Conservation (phyloP, 2,329 filamentous ascomycete species). For the Pseudocercospora crystallina region DNA sequence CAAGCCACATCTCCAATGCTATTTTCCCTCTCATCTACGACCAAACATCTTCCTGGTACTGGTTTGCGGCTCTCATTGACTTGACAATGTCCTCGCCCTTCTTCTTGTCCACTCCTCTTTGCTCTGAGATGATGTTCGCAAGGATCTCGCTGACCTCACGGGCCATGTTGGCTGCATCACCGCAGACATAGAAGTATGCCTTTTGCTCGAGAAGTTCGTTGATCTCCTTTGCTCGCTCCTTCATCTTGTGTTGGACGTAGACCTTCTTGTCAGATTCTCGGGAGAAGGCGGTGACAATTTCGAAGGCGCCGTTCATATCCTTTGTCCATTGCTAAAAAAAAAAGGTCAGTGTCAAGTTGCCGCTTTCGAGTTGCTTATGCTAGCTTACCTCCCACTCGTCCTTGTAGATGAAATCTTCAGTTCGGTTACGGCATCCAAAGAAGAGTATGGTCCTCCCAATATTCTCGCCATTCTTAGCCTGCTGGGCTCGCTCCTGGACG, state of each 20-base stretch:
- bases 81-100: constrained; percentile 97
- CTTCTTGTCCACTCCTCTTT: constrained; percentile 75
- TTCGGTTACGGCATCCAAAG: constrained; percentile 84
- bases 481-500: constrained; percentile 85
- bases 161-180: constrained; percentile 85
- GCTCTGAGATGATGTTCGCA: constrained; percentile 79
- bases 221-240: constrained; percentile 78
- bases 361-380: not conserved
- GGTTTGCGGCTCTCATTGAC: constrained; percentile 89
- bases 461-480: constrained; percentile 73
- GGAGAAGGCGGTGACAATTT: constrained; percentile 93
- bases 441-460: constrained; percentile 89
- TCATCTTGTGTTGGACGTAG: constrained; percentile 91
- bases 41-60: constrained; percentile 86
- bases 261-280: constrained; percentile 83
- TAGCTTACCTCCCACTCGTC: constrained; percentile 84
- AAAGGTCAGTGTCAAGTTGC: constrained; percentile 11
- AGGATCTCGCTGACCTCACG: constrained; percentile 65
- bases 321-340: constrained; percentile 71
- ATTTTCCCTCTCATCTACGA: constrained; percentile 44
- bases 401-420: constrained; percentile 91
- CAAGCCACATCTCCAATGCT: not conserved
- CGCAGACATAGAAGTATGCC: constrained; percentile 96
- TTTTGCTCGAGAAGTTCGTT: constrained; percentile 82
- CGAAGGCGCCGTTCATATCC: constrained; percentile 81